Conservation (phyloP, 2,329 filamentous ascomycete genomes). For the Aspergillus aculeatus region DNA sequence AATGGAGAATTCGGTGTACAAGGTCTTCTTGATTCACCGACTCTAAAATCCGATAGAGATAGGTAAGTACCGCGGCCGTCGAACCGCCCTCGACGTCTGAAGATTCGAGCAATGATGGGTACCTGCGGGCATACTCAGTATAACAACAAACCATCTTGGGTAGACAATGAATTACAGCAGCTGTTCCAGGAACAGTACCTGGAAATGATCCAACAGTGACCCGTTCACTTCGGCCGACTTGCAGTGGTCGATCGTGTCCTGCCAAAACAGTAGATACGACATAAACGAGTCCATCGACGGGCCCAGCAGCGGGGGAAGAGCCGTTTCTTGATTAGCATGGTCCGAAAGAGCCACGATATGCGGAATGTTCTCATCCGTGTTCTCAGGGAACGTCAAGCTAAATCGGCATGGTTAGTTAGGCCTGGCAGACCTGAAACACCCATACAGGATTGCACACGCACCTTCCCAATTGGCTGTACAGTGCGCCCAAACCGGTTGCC, state of each 20-base stretch:
- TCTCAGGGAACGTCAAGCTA: slow-evolving; percentile 72
- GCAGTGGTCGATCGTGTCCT: slow-evolving; percentile 96
- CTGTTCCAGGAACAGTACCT: slow-evolving; percentile 93
- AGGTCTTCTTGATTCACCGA: slow-evolving; percentile 90
- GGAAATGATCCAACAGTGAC: slow-evolving; percentile 92
- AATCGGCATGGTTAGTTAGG: neutral
- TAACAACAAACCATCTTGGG: slow-evolving; percentile 3
- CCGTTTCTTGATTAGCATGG: slow-evolving; percentile 72
- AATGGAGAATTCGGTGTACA: slow-evolving; percentile 89
- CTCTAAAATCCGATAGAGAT: slow-evolving; percentile 85
- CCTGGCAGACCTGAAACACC: neutral
- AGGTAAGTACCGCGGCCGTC: slow-evolving; percentile 91
- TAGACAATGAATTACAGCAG: slow-evolving; percentile 64
- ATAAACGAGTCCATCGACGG: slow-evolving; percentile 90
- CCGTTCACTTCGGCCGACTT: slow-evolving; percentile 87
- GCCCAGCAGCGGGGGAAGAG: slow-evolving; percentile 75
- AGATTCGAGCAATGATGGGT: slow-evolving; percentile 92
- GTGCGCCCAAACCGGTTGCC: slow-evolving; percentile 87
- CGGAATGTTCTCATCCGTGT: slow-evolving; percentile 64
- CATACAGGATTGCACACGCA: slow-evolving; percentile 26
- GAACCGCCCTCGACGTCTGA: slow-evolving; percentile 97
- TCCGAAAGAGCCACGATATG: slow-evolving; percentile 87
- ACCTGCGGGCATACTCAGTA: slow-evolving; percentile 52
- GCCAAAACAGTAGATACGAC: slow-evolving; percentile 95
- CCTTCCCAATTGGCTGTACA: slow-evolving; percentile 67